These are phyloP conservation scores for Ceratonia siliqua DNA, from an alignment of 306 rosid species.

Conservation along the genomic window DNA sequence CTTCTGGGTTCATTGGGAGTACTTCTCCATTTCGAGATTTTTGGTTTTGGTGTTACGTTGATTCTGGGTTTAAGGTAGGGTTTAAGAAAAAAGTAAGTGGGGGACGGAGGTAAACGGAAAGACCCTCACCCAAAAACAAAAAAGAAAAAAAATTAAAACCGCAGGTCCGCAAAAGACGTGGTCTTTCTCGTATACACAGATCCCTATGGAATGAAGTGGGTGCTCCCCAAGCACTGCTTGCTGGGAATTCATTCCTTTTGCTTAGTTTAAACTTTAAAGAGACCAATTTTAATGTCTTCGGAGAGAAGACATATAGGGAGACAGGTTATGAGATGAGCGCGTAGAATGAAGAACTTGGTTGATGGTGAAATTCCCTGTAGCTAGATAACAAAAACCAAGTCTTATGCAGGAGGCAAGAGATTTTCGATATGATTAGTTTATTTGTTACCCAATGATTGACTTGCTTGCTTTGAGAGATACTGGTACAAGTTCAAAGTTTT, in stretches of 20 bases:
- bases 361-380: conserved; percentile 20
- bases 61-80: conserved; percentile 45
- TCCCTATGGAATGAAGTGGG: conserved; percentile 73
- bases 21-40: neutral
- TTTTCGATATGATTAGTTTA: conserved; percentile 50
- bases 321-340: conserved; percentile 1
- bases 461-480: conserved; percentile 30
- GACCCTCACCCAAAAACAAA: too few relatives aligned
- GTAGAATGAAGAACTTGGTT: conserved; percentile 32
- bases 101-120: neutral
- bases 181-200: conserved; percentile 66
- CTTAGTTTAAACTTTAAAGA: conserved; percentile 61
- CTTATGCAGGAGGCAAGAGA: conserved; percentile 12
- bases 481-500: conserved; percentile 33
- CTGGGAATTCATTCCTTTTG: conserved; percentile 67
- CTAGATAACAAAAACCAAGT: conserved; percentile 45
- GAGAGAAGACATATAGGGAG: neutral
- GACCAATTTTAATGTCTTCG: conserved; percentile 47
- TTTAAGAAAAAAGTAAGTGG: conserved; percentile 25
- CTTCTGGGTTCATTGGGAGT: neutral
- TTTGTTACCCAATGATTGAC: conserved; percentile 57
- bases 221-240: conserved; percentile 51
- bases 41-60: neutral
- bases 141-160: neutral
- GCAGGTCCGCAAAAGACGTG: conserved; percentile 46